Conservation (phyloP, 495 filamentous ascomycete species). For the Penicillium simplicissimum region DNA sequence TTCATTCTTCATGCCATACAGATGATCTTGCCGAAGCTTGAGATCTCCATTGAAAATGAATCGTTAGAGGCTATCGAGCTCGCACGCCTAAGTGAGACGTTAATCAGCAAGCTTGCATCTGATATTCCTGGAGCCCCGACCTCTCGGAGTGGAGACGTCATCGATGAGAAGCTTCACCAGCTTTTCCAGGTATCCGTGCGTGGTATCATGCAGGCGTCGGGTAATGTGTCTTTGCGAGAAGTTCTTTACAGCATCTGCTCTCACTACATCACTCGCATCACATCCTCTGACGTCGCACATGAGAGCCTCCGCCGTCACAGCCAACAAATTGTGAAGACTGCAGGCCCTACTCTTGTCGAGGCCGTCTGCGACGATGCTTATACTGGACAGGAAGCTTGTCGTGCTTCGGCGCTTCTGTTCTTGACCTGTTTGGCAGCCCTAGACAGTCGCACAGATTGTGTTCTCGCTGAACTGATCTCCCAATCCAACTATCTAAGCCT, state of each 20-base stretch:
- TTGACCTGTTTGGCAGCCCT: slow-evolving; percentile 69
- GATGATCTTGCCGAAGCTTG: slow-evolving; percentile 80
- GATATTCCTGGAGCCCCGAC: slow-evolving; percentile 41
- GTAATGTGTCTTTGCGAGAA: slow-evolving; percentile 70
- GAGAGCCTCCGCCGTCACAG: slow-evolving; percentile 57
- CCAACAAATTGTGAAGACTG: slow-evolving; percentile 70
- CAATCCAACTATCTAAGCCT: slow-evolving; percentile 87
- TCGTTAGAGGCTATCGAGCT: slow-evolving; percentile 68
- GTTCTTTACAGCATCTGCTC: slow-evolving; percentile 87
- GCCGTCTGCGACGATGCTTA: slow-evolving; percentile 93
- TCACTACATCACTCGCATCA: slow-evolving; percentile 75
- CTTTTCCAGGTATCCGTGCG: slow-evolving; percentile 81
- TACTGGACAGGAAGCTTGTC: slow-evolving; percentile 74
- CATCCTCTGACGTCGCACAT: slow-evolving; percentile 43
- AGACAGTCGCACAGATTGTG: slow-evolving; percentile 63
- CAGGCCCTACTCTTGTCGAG: slow-evolving; percentile 78
- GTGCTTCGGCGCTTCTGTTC: slow-evolving; percentile 79
- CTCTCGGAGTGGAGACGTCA: slow-evolving; percentile 63
- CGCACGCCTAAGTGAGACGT: slow-evolving; percentile 70
- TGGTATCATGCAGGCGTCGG: slow-evolving; percentile 69
- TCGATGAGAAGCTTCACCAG: slow-evolving; percentile 86
- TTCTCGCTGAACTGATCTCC: slow-evolving; percentile 75
- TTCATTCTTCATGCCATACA: slow-evolving; percentile 86
- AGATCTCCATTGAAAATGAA: slow-evolving; percentile 65
- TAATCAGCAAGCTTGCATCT: slow-evolving; percentile 74